These are phyloP conservation scores for Colletotrichum sp. DNA, from an alignment of 2,329 filamentous ascomycete genomes.

Conservation along the genomic window DNA sequence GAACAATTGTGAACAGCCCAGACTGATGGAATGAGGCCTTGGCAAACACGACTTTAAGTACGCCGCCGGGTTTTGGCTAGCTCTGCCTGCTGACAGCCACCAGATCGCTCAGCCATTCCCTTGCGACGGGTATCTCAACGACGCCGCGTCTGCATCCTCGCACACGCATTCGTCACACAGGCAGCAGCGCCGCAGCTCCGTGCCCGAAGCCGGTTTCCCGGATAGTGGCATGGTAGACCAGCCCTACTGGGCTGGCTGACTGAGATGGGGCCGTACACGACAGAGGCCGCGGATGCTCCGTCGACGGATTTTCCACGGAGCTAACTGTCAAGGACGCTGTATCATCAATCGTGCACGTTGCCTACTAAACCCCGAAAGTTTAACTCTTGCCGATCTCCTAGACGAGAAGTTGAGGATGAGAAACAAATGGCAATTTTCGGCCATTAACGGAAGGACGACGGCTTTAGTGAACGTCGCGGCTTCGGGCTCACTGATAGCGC, in stretches of 20 bases:
- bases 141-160: neutral
- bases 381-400: neutral
- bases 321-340: neutral
- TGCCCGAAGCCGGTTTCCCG: neutral
- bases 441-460: neutral
- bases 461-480: neutral
- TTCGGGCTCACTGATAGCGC: neutral
- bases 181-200: neutral
- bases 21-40: neutral
- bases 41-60: neutral
- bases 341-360: neutral
- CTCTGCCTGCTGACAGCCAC: neutral
- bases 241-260: neutral
- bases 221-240: neutral
- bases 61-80: neutral
- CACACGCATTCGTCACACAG: neutral
- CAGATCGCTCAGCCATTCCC: neutral
- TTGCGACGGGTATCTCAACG: neutral
- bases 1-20: neutral
- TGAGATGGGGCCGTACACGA: neutral
- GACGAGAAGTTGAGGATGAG: neutral
- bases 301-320: neutral
- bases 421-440: neutral
- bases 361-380: neutral
- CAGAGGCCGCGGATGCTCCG: neutral